phyloP scores from a whole-genome alignment of 345 rosid genomes.

The Streptanthus diversifolius region DNA sequence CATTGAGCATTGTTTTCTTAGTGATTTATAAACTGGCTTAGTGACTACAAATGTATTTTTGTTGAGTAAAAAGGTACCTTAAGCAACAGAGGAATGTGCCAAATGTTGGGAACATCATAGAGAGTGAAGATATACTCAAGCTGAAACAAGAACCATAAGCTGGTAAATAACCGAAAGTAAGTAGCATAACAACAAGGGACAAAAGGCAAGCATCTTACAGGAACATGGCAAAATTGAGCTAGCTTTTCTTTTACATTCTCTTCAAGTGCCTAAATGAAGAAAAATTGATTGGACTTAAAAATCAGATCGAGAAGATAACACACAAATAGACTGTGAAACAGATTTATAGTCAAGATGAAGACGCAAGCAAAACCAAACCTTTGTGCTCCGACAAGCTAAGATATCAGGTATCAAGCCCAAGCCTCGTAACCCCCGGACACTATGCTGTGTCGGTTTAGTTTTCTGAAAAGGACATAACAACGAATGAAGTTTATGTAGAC shows the following conservation, averaged over 20 bases:
- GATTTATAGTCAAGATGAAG: background rate
- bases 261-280: constrained; percentile 56
- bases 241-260: constrained; percentile 76
- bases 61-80: constrained; percentile 42
- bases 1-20: background rate
- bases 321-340: constrained; percentile 1
- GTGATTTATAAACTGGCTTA: background rate
- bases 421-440: constrained; percentile 81
- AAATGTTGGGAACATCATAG: constrained; percentile 88
- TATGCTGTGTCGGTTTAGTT: constrained; percentile 98
- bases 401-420: constrained; percentile 82
- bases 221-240: constrained; percentile 86
- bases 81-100: constrained; percentile 89
- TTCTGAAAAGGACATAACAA: constrained; percentile 46
- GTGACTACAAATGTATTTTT: background rate
- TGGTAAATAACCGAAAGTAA: constrained; percentile 2
- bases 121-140: constrained; percentile 67
- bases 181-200: background rate
- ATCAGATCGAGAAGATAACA: constrained; percentile 8
- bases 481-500: background rate
- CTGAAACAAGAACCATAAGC: constrained; percentile 41
- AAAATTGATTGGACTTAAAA: background rate
- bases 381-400: constrained; percentile 90
- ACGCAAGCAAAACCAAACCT: constrained; percentile 41
- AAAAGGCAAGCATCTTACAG: constrained; percentile 38